Percentiles rank a stretch among this genome's conserved stretches.
These are phyloP conservation scores for Diaporthe vaccinii DNA, from an alignment of 2,329 filamentous ascomycete species.

Conservation along the genomic window DNA sequence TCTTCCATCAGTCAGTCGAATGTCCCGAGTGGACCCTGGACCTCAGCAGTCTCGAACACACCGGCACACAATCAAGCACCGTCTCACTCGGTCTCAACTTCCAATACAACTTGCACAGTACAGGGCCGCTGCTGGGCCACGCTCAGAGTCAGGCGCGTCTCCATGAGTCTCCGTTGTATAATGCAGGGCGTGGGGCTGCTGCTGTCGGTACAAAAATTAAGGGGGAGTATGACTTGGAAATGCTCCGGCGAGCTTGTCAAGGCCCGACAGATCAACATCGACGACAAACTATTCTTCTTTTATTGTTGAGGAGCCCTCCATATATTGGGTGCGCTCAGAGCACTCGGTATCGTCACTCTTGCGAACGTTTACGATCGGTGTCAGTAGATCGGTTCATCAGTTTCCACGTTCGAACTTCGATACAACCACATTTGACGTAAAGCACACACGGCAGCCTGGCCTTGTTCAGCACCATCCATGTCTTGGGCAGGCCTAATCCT, in stretches of 20 bases:
- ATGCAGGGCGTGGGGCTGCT: slow-evolving; percentile 33
- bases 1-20: slow-evolving; percentile 21
- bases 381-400: slow-evolving; percentile 20
- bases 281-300: neutral
- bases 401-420: slow-evolving; percentile 7
- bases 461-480: slow-evolving; percentile 7
- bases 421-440: slow-evolving; percentile 11
- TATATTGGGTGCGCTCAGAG: neutral
- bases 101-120: slow-evolving; percentile 2
- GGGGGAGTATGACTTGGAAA: slow-evolving; percentile 26
- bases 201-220: slow-evolving; percentile 29
- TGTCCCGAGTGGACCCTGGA: slow-evolving; percentile 12
- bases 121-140: slow-evolving; percentile 5
- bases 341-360: slow-evolving; percentile 19
- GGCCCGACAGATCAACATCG: slow-evolving; percentile 10
- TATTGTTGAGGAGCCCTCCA: neutral
- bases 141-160: slow-evolving; percentile 30
- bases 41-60: neutral
- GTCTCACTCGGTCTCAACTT: neutral
- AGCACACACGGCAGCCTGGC: slow-evolving; percentile 7
- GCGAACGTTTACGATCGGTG: neutral
- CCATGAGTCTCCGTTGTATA: slow-evolving; percentile 13
- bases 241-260: slow-evolving; percentile 8
- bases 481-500: slow-evolving; percentile 23
- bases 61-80: neutral